Evolutionary conservation across 2,329 filamentous ascomycete genomes (phyloP).

Genomic region (Dactylellina drechsleri): DNA sequence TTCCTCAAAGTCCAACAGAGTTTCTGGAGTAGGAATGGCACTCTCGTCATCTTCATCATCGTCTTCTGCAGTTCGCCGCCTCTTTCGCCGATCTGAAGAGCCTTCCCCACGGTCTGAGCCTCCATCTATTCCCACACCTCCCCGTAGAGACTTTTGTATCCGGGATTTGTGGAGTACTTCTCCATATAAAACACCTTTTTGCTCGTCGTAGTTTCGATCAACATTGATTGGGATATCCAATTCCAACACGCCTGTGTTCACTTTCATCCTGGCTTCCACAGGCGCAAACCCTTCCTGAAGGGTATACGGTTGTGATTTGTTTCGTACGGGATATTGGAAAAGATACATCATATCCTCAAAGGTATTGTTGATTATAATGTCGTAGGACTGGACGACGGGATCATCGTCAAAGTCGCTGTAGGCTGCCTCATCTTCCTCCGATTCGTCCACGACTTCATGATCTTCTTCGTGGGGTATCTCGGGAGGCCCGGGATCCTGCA

Average conservation of each 20-base stretch:
- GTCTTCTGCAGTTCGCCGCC: constrained; percentile 63
- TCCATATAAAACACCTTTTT: constrained; percentile 84
- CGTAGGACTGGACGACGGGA: constrained; percentile 78
- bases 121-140: constrained; percentile 60
- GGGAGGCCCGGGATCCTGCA: neutral
- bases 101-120: constrained; percentile 59
- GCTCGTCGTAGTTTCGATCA: constrained; percentile 79
- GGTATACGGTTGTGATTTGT: constrained; percentile 72
- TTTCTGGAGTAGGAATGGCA: constrained; percentile 58
- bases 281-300: constrained; percentile 69
- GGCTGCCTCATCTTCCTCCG: constrained; percentile 37
- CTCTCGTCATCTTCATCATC: constrained; percentile 63
- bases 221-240: constrained; percentile 87
- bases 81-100: constrained; percentile 55
- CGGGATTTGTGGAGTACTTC: constrained; percentile 73
- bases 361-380: constrained; percentile 83
- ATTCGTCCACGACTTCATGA: constrained; percentile 18
- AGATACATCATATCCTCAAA: constrained; percentile 78
- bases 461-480: neutral
- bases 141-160: constrained; percentile 60
- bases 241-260: constrained; percentile 83
- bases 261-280: constrained; percentile 82
- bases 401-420: constrained; percentile 66
- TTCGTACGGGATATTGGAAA: constrained; percentile 87
- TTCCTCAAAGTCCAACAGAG: constrained; percentile 70